Base-by-base conservation (phyloP, 352 stramenopile species). In the Phytophthora pluvialis region DNA sequence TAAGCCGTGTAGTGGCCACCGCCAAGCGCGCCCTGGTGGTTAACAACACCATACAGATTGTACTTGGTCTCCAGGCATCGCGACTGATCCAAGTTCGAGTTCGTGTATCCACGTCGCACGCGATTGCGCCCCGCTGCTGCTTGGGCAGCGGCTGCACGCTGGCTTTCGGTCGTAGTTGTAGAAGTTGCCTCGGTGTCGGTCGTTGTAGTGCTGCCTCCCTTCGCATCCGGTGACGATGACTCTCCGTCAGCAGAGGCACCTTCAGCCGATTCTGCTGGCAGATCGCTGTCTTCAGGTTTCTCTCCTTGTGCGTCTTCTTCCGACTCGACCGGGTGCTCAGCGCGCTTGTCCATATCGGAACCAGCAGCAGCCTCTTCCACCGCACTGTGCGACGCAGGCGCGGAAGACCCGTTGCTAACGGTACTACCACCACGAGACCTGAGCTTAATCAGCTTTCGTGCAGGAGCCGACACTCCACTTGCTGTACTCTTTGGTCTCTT, bases 1-100 rank as follows among this genome's bases (percentile, higher is more conserved):
- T 96, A 93, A 29, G 89, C 87, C 10, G 88, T 96, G 71, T 97
- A 96, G 53, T 97, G 89, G 4, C 89, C 89, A 5, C 89, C 89
- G 7, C 88, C 88, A 8, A 96, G 86, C 33, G 88, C 89, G 1
- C 89, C 89, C 49, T 95, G 85, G 70, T 97, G 89, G 49, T 97
- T 97, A 58, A 95, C 85, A 16, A 97, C 88, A 38, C 86, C 88
- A 61, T 95, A 96, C 25, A 96, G 62, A 64, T 96, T 88, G 60
- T 97, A 97, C 52, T 90, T 90, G 8, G 88, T 96, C 59, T 96
- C 88, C 9, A 96, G 70, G 62, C 86, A 93, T 18, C 88, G 80
- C 33, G 88, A 94, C 65, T 94, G 81, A 62, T 96, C 88, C 32
- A 96, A 73, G 69, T 96, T 96, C 13, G 88, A 94, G 64, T 96